Base-by-base conservation (phyloP, 192 early-diverging fungal species). In the Kappamyces sp. region DNA sequence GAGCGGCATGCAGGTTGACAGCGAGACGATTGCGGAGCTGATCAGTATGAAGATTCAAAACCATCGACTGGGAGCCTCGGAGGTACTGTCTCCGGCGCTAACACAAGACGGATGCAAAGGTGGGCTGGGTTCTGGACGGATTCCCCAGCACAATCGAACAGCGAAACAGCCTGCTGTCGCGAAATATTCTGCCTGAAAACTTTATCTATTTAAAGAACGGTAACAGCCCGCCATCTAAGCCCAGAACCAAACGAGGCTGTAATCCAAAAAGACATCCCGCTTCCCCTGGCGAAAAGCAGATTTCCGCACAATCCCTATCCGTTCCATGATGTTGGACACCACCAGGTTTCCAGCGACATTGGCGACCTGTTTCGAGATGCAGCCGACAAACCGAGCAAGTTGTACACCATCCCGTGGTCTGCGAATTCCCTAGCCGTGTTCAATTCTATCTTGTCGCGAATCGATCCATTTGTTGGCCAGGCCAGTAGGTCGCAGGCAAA, bases 71-170 rank as follows among this genome's bases (percentile, higher is more conserved):
- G 37, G 41, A 33, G 41, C 32, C 49, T 57, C 23, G 23, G 23
- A 23, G 23, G 23, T 23, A 23, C 23, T 23, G 23, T 23, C 23
- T 23, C 23, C 23, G 23, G 23, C 23, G 23, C 23, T 23, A 8
- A 8, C 49, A 51, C 31, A 31, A 43, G 41, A 57, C 39, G 50
- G 9, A 42, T 38, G 23, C 13, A 49, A 58, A 23, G 23, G 23
- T 23, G 1, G 78, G 78, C 1, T 81, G 79, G 79, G 49, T 81
- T 9, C 62, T 81, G 13, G 79, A 81, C 65, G 79, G 74, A 44
- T 81, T 72, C 54, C 79, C 79, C 2, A 13, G 63, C 3, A 78
- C 73, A n/a, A n/a, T 66, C 1, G 75, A 74, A 36, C 76, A 81
- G 65, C 68, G 64, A 4, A 12, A 13, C 3, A 54, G 9, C 46